These are phyloP conservation scores for Podospora pseudocomata DNA, from an alignment of 495 filamentous ascomycete species.

Conservation along the genomic window DNA sequence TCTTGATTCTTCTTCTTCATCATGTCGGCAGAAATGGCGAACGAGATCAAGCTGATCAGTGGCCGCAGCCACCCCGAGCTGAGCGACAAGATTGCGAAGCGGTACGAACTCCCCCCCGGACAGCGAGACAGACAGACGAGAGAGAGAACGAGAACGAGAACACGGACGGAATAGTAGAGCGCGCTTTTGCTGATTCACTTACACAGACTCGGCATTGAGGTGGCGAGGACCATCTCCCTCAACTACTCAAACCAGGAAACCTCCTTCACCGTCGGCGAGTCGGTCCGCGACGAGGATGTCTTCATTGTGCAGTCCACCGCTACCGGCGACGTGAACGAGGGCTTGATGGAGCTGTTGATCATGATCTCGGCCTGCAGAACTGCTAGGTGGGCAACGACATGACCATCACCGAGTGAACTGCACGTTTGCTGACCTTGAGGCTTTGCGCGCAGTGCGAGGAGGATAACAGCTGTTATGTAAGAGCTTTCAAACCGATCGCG, in stretches of 20 bases:
- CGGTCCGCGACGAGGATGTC: conserved; percentile 95
- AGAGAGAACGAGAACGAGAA: neutral
- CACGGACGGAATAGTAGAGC: neutral
- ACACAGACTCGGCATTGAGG: conserved; percentile 82
- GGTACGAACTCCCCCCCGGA: conserved; percentile 50
- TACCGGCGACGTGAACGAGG: conserved; percentile 97
- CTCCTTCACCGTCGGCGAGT: conserved; percentile 94
- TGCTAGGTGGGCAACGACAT: conserved; percentile 43
- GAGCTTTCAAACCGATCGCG: neutral
- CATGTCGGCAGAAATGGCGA: conserved; percentile 55
- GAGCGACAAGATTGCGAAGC: conserved; percentile 82
- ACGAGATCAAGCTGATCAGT: conserved; percentile 94
- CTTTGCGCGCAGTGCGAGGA: conserved; percentile 27
- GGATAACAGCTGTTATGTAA: conserved; percentile 39
- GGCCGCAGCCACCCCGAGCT: conserved; percentile 93
- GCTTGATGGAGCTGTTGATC: conserved; percentile 96
- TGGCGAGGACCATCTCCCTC: conserved; percentile 89
- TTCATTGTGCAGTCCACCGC: conserved; percentile 96
- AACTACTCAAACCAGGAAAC: conserved; percentile 99
- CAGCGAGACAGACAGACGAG: neutral
- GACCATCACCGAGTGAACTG: neutral
- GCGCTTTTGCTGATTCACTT: neutral
- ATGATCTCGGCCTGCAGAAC: conserved; percentile 99
- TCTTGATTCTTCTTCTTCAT: conserved; percentile 19
- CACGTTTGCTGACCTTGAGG: conserved; percentile 14